Evolutionary conservation across 1,284 basidiomycete genomes (phyloP).

Genomic region (Mycosarcoma mackinlayi): DNA sequence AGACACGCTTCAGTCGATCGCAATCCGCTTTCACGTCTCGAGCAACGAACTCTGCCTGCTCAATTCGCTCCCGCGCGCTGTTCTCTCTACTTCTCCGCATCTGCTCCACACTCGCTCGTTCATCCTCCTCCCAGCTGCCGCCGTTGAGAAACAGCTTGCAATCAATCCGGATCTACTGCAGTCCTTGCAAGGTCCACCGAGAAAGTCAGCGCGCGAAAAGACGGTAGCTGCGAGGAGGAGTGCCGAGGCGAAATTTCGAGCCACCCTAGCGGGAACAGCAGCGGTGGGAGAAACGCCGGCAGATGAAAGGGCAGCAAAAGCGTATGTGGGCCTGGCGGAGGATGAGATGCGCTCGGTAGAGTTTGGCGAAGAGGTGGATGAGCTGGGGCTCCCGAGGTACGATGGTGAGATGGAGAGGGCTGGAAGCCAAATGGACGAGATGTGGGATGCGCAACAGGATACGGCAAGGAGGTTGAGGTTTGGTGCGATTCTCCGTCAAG

Average conservation of each 20-base stretch:
- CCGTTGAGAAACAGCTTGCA: conserved; percentile 33
- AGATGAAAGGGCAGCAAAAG: conserved; percentile 47
- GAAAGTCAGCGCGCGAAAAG: conserved; percentile 30
- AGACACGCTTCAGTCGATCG: conserved; percentile 43
- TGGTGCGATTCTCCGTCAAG: conserved; percentile 45
- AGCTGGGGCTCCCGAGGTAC: conserved; percentile 9
- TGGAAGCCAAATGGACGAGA: no score
- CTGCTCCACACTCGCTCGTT: conserved; percentile 53
- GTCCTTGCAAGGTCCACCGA: conserved; percentile 34
- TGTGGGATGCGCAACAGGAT: conserved; percentile 28
- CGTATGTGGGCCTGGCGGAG: conserved; percentile 49
- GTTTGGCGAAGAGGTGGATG: conserved; percentile 43
- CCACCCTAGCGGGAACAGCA: conserved; percentile 15
- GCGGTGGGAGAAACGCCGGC: conserved; percentile 45
- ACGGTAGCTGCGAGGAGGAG: conserved; percentile 23
- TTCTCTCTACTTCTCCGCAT: conserved; percentile 44
- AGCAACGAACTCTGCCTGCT: conserved; percentile 38
- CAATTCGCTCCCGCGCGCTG: conserved; percentile 37
- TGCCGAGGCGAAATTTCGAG: conserved; percentile 43
- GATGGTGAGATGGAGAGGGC: no score
- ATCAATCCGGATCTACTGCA: conserved; percentile 13
- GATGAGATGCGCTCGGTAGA: conserved; percentile 46
- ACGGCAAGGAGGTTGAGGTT: conserved; percentile 37
- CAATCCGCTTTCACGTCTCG: conserved; percentile 40
- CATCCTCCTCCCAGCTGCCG: conserved; percentile 44